Base-by-base conservation (phyloP, 768 basidiomycete species). In the Russula emetica region DNA sequence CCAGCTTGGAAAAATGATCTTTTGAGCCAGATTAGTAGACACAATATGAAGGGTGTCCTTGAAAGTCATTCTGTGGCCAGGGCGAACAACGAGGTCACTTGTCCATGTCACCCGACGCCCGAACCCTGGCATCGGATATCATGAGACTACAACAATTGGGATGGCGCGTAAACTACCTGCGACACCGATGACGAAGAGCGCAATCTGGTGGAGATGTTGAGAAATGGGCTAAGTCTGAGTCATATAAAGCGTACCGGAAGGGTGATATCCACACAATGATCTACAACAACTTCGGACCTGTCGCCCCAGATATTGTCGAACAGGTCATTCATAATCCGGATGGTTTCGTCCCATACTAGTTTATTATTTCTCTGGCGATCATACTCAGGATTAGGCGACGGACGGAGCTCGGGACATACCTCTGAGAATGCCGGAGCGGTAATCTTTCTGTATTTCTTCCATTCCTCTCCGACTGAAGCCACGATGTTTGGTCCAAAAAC, bases 401-500 rank as follows among this genome's bases (percentile, higher is more conserved):
- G 13, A 44, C 1, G 5, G 9, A 20, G 10, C 7, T 16, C 13
- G 11, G 1, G 28, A 28, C 73, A 54, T 58, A 84, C 84, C 71
- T 86, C 84, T 6, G 83, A 83, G 70, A 87, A 88, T 0, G 84
- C 81, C 20, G 85, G 84, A 1, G 83, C 84, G 20, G 81, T 74
- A 45, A 88, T 79, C 70, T 83, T 85, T 50, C 85, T 74, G 66
- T 85, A 85, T 32, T 80, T 79, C 71, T 85, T 85, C 86, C 86
- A 88, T 64, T 83, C 78, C 5, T 83, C 80, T 28, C 82, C 83
- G 66, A 88, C 86, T 0, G 83, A 82, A 1, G 78, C 79, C 24
- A 88, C 79, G 52, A 88, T 83, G 66, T 88, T 90, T 9, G 70
- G 69, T 5, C 87, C 86, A 69, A 80, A 88, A 61, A 83, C 76